Evolutionary conservation across 2,329 filamentous ascomycete species (phyloP).

Genomic region (Didymellaceae sp.): DNA sequence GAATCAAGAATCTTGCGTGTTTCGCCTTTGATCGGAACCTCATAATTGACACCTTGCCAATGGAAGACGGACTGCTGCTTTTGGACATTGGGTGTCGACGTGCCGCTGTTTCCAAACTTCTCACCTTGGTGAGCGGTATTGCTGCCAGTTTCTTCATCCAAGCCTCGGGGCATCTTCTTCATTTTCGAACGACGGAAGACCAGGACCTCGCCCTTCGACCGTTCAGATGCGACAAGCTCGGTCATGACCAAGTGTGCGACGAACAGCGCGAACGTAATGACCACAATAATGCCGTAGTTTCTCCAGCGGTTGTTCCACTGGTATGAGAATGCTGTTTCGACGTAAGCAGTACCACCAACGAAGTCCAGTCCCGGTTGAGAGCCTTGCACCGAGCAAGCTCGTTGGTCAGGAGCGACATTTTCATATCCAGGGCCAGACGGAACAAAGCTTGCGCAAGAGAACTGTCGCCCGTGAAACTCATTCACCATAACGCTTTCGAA

Average conservation of each 20-base stretch:
- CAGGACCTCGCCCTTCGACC: slow-evolving; percentile 70
- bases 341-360: slow-evolving; percentile 47
- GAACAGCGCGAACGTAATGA: slow-evolving; percentile 68
- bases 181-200: slow-evolving; percentile 61
- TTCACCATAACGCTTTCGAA: slow-evolving; percentile 82
- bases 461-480: slow-evolving; percentile 56
- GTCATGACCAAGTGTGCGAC: slow-evolving; percentile 65
- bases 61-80: slow-evolving; percentile 49
- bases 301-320: slow-evolving; percentile 52
- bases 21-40: slow-evolving; percentile 47
- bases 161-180: slow-evolving; percentile 29
- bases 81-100: slow-evolving; percentile 37
- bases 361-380: slow-evolving; percentile 42
- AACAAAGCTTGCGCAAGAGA: slow-evolving; percentile 42
- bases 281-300: slow-evolving; percentile 72
- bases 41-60: slow-evolving; percentile 37
- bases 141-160: slow-evolving; percentile 47
- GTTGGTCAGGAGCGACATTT: slow-evolving; percentile 31
- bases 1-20: slow-evolving; percentile 58
- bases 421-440: slow-evolving; percentile 49
- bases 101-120: slow-evolving; percentile 33
- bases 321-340: slow-evolving; percentile 38
- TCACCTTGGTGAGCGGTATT: slow-evolving; percentile 39
- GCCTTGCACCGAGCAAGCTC: slow-evolving; percentile 46
- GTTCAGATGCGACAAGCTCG: slow-evolving; percentile 67